A percentile compares a stretch with the other conserved stretches of the same genome.
Conservation (phyloP, 805 yeast species). For the Metschnikowia anglica region DNA sequence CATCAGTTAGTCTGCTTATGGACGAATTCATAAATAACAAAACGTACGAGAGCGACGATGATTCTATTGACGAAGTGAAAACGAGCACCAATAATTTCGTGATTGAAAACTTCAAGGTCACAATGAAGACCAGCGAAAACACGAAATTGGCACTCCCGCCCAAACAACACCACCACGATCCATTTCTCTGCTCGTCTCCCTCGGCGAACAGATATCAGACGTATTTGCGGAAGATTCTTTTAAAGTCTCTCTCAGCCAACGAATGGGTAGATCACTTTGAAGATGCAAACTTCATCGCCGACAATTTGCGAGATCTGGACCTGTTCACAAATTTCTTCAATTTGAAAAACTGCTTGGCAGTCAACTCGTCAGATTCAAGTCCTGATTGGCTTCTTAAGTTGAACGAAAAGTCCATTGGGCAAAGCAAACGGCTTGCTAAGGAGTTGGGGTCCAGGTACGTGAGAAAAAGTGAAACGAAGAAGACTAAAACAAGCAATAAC, state of each 20-base stretch:
- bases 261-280: slow-evolving; percentile 12
- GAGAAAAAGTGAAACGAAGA: slow-evolving; percentile 22
- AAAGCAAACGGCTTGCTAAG: slow-evolving; percentile 25
- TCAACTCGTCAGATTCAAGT: slow-evolving; percentile 17
- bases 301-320: slow-evolving; percentile 21
- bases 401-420: slow-evolving; percentile 13
- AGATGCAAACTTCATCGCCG: slow-evolving; percentile 15
- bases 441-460: slow-evolving; percentile 26
- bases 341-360: slow-evolving; percentile 27
- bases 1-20: slow-evolving; percentile 26
- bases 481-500: slow-evolving; percentile 12
- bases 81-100: background rate
- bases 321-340: slow-evolving; percentile 33
- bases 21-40: slow-evolving; percentile 30
- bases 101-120: slow-evolving; percentile 20
- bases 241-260: slow-evolving; percentile 11
- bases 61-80: slow-evolving; percentile 4
- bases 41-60: slow-evolving; percentile 24
- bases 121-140: slow-evolving; percentile 18
- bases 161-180: slow-evolving; percentile 11
- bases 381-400: slow-evolving; percentile 22
- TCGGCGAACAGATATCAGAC: slow-evolving; percentile 28
- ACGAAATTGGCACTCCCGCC: slow-evolving; percentile 21
- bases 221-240: slow-evolving; percentile 11
- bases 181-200: slow-evolving; percentile 32